Evolutionary conservation across 2,329 filamentous ascomycete genomes (phyloP).

Genomic region (Leptodontidium sp.): DNA sequence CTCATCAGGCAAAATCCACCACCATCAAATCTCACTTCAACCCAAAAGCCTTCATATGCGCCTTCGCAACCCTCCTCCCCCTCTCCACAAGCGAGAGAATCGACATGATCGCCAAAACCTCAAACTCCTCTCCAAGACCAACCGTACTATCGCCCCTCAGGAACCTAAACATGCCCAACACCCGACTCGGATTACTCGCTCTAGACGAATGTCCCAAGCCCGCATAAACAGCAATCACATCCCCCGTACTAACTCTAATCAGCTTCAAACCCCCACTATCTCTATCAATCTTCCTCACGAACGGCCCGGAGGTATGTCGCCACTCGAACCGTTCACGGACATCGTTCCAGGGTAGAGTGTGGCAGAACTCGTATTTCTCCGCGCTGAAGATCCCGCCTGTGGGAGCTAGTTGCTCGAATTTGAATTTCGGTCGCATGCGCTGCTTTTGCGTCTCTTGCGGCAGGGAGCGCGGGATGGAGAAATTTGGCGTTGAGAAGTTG

Average conservation of each 20-base stretch:
- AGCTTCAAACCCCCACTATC: constrained; percentile 40
- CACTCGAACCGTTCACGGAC: constrained; percentile 42
- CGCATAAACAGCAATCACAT: constrained; percentile 42
- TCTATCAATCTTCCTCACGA: constrained; percentile 31
- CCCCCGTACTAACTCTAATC: constrained; percentile 37
- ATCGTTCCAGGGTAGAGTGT: constrained; percentile 34
- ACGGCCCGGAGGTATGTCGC: constrained; percentile 33
- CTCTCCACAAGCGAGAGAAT: constrained; percentile 41
- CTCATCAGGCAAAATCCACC: neutral
- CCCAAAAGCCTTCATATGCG: constrained; percentile 32
- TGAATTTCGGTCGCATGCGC: constrained; percentile 28
- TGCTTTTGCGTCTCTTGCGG: constrained; percentile 1
- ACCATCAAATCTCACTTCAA: neutral
- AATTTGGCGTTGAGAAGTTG: constrained; percentile 26
- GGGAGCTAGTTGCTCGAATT: constrained; percentile 34
- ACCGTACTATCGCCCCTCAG: constrained; percentile 33
- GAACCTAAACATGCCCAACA: constrained; percentile 40
- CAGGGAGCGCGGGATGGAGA: constrained; percentile 19
- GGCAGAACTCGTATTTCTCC: constrained; percentile 39
- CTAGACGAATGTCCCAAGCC: constrained; percentile 33
- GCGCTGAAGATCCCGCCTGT: constrained; percentile 38
- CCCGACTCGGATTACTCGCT: constrained; percentile 28
- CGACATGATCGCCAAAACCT: constrained; percentile 40
- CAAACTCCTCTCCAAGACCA: constrained; percentile 40
- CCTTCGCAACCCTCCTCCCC: constrained; percentile 34